phyloP scores from a whole-genome alignment of 352 stramenopile genomes.

The Phytophthora macrochlamydospora region DNA sequence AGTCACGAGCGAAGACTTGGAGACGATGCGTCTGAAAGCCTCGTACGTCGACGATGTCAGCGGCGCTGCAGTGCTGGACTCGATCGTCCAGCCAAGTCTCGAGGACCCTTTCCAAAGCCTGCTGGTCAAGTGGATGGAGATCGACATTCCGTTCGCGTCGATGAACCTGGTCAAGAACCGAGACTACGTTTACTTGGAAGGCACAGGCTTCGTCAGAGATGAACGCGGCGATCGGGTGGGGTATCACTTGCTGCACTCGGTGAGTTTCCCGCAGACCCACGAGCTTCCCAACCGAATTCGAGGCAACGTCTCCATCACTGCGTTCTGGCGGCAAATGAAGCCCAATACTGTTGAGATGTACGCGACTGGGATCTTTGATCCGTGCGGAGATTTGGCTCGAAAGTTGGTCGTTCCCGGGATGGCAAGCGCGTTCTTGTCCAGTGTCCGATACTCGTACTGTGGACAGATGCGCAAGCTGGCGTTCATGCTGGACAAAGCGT shows the following conservation, averaged over 20 bases:
- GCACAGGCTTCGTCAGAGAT: not conserved
- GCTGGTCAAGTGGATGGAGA: conserved; percentile 33
- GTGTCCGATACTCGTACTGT: conserved; percentile 13
- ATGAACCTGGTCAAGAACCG: conserved; percentile 13
- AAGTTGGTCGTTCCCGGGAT: not conserved
- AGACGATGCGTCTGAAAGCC: conserved; percentile 19
- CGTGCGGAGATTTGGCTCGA: not conserved
- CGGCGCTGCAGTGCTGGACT: conserved; percentile 17
- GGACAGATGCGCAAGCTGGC: conserved; percentile 20
- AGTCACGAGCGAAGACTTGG: conserved; percentile 13
- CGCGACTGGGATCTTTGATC: conserved; percentile 7
- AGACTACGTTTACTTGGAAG: conserved; percentile 17
- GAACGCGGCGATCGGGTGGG: conserved; percentile 14
- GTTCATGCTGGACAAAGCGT: conserved; percentile 5
- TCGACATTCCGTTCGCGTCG: not conserved
- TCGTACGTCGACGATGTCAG: conserved; percentile 16
- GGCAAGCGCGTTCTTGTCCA: not conserved
- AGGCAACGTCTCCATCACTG: conserved; percentile 35
- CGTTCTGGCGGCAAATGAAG: conserved; percentile 15
- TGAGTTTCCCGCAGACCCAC: conserved; percentile 21
- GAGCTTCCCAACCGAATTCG: conserved; percentile 23
- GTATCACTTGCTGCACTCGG: conserved; percentile 18
- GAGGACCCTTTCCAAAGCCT: conserved; percentile 19
- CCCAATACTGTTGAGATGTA: not conserved
- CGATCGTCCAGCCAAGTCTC: conserved; percentile 17